Percentiles rank a stretch among this genome's conserved stretches.
These are phyloP conservation scores for Daldinia concentrica DNA, from an alignment of 495 filamentous ascomycete species.

Conservation along the genomic window DNA sequence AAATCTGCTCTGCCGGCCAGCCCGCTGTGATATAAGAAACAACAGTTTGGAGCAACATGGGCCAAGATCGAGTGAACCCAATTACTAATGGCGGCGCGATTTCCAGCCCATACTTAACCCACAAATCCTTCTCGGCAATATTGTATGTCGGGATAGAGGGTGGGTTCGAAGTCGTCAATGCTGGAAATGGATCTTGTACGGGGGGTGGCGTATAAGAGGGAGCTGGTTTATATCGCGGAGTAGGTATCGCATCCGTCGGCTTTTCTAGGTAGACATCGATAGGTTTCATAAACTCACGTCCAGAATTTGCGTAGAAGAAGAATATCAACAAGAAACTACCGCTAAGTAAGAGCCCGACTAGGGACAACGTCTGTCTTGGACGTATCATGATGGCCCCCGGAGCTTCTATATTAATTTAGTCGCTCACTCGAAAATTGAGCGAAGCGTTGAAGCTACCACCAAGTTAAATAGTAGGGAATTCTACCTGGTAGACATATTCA, in stretches of 20 bases:
- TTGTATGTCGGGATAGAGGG: conserved; percentile 59
- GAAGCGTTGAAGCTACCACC: not conserved
- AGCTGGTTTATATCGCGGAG: conserved; percentile 49
- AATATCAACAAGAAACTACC: conserved; percentile 10
- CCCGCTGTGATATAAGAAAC: conserved; percentile 68
- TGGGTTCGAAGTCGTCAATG: conserved; percentile 46
- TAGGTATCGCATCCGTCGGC: conserved; percentile 4
- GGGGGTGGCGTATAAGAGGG: conserved; percentile 50
- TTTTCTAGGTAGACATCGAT: not conserved
- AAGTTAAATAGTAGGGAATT: not conserved
- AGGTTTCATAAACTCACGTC: conserved; percentile 6
- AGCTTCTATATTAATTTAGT: not conserved
- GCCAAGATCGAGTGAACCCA: conserved; percentile 68
- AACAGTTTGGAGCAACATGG: conserved; percentile 66
- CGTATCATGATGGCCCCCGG: conserved; percentile 12
- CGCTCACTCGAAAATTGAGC: not conserved
- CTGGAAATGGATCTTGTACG: conserved; percentile 51
- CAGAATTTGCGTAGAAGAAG: not conserved
- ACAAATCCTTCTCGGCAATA: conserved; percentile 44
- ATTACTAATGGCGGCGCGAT: conserved; percentile 63
- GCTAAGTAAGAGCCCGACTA: conserved; percentile 14
- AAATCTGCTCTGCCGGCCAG: conserved; percentile 69
- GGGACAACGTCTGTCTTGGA: conserved; percentile 12
- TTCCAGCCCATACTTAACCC: conserved; percentile 50
- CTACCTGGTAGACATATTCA: not conserved